A percentile compares a stretch with the other conserved stretches of the same genome.
Conservation (phyloP, 225 moss, liverwort and hornwort species). For the Pseudisothecium myosuroides region DNA sequence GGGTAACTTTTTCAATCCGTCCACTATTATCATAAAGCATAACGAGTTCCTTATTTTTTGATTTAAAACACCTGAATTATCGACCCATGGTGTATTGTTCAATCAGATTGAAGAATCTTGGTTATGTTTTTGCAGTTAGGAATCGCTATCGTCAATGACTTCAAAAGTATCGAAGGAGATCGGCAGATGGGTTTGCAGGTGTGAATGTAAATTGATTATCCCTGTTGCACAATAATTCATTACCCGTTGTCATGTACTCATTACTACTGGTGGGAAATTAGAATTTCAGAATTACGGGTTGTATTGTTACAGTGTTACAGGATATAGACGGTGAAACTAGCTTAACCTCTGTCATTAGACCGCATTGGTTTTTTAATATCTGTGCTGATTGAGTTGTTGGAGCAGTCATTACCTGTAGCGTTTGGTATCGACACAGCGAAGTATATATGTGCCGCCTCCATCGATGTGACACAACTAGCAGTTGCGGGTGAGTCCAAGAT, state of each 20-base stretch:
- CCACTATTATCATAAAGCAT: neutral
- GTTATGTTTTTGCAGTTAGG: constrained; percentile 53
- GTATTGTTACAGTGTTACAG: neutral
- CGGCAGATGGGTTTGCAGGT: constrained; percentile 95
- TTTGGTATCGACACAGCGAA: constrained; percentile 92
- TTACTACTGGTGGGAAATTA: neutral
- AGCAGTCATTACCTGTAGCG: constrained; percentile 91
- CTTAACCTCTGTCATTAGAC: neutral
- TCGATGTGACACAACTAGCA: constrained; percentile 82
- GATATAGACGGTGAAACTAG: neutral
- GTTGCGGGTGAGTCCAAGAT: constrained; percentile 61
- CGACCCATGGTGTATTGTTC: neutral
- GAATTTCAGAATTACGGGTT: neutral
- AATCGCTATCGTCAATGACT: constrained; percentile 93
- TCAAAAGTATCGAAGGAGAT: constrained; percentile 96
- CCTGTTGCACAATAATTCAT: neutral
- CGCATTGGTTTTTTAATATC: neutral
- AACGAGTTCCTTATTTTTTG: neutral
- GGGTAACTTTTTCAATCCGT: constrained; percentile 27
- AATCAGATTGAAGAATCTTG: neutral
- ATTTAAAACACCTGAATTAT: neutral
- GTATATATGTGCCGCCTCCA: constrained; percentile 95
- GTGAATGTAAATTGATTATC: neutral
- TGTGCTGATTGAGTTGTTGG: neutral
- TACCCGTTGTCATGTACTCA: neutral